Evolutionary conservation across 2,329 filamentous ascomycete genomes (phyloP).

Genomic region (Sporothrix luriei): DNA sequence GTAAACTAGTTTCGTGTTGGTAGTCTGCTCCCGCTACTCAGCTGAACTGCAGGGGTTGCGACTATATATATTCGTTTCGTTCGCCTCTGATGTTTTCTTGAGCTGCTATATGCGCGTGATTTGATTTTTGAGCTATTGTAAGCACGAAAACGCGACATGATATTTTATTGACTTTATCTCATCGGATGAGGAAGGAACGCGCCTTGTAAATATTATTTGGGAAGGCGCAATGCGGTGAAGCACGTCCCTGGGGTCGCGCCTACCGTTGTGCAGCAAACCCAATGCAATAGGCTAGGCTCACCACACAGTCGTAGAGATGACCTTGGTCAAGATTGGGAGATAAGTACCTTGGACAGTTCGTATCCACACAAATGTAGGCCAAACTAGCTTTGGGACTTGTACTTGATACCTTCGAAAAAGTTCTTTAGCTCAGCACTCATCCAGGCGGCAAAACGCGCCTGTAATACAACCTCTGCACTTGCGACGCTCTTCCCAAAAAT

Average conservation of each 20-base stretch:
- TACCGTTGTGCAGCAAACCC: not conserved
- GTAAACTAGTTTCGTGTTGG: not conserved
- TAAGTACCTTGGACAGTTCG: not conserved
- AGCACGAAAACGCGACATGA: not conserved
- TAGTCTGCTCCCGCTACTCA: not conserved
- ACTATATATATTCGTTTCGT: not conserved
- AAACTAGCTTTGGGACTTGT: not conserved
- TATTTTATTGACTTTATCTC: not conserved
- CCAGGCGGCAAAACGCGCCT: conserved; percentile 6
- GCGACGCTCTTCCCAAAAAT: conserved; percentile 23
- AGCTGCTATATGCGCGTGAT: not conserved
- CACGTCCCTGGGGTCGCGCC: not conserved
- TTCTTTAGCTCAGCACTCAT: not conserved
- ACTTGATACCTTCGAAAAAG: not conserved
- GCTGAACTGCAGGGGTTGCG: conserved; percentile 1
- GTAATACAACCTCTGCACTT: not conserved
- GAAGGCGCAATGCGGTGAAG: conserved; percentile 20
- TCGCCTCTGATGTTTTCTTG: not conserved
- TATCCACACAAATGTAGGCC: no score
- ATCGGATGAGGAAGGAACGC: not conserved
- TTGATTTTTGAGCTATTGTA: not conserved
- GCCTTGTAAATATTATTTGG: not conserved
- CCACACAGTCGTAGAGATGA: no score
- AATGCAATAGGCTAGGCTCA: not conserved
- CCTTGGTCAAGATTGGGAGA: not conserved